Conservation (phyloP, 768 basidiomycete species). For the Lactarius sanguifluus region DNA sequence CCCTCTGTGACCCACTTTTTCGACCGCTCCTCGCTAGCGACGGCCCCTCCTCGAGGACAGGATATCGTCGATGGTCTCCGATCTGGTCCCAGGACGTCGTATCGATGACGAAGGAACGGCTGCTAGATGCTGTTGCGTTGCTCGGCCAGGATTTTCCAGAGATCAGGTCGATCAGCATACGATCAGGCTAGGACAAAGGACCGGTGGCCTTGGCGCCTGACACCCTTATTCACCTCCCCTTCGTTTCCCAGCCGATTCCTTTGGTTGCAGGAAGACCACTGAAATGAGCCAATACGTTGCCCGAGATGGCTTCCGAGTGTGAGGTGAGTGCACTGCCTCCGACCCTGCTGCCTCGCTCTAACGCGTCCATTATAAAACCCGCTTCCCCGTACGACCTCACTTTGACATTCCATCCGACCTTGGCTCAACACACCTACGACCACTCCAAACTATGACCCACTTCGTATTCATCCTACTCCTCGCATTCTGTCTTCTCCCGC, state of each 20-base stretch:
- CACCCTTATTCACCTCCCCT: not conserved
- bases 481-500: not conserved
- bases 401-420: not conserved
- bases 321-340: not conserved
- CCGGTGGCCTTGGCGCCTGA: not conserved
- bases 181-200: not conserved
- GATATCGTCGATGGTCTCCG: not conserved
- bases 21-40: not conserved
- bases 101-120: not conserved
- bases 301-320: not conserved
- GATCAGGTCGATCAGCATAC: not conserved
- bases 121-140: not conserved
- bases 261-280: not conserved
- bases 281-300: not conserved
- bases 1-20: not conserved
- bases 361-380: not conserved
- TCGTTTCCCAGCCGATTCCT: not conserved
- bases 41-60: not conserved
- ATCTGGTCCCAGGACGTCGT: not conserved
- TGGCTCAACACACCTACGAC: not conserved
- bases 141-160: not conserved
- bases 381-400: rapidly evolving
- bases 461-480: not conserved
- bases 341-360: not conserved
- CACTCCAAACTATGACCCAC: not conserved